These are phyloP conservation scores for Malus hybrid DNA, from an alignment of 331 rosid species.

Conservation along the genomic window DNA sequence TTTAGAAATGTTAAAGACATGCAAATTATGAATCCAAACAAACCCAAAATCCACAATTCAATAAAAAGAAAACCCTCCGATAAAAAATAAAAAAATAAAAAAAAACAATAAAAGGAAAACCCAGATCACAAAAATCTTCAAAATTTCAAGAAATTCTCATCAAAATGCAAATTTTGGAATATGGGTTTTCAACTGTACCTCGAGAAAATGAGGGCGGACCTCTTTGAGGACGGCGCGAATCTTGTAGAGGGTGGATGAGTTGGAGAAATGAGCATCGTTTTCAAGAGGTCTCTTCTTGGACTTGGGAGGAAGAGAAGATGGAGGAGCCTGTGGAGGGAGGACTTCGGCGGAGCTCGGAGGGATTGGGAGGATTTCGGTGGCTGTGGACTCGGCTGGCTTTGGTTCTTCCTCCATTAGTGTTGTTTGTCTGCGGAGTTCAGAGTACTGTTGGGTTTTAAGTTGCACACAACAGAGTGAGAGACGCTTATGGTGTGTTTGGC, in stretches of 20 bases:
- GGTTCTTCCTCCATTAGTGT: slow-evolving; percentile 46
- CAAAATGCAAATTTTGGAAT: neutral
- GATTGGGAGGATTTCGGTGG: slow-evolving; percentile 9
- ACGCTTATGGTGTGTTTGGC: no score
- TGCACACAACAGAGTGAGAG: neutral
- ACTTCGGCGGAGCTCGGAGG: slow-evolving; percentile 24
- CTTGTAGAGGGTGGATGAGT: slow-evolving; percentile 37
- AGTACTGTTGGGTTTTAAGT: neutral
- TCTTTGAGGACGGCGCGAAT: slow-evolving; percentile 56
- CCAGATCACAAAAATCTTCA: neutral
- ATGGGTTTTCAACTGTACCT: slow-evolving; percentile 29
- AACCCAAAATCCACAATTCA: neutral
- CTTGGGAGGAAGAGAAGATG: slow-evolving; percentile 23
- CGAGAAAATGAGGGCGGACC: slow-evolving; percentile 66
- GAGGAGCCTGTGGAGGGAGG: slow-evolving; percentile 25
- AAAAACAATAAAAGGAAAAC: neutral
- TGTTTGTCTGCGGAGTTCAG: neutral
- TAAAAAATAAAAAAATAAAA: no score
- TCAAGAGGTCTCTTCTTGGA: slow-evolving; percentile 61
- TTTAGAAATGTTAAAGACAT: neutral
- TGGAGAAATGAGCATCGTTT: slow-evolving; percentile 9
- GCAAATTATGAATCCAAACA: neutral
- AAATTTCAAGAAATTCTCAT: neutral
- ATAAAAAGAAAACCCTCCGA: neutral
- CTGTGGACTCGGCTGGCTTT: slow-evolving; percentile 12